Base-by-base conservation (phyloP, 2,329 filamentous ascomycete genomes). In the Claviceps paspali region DNA sequence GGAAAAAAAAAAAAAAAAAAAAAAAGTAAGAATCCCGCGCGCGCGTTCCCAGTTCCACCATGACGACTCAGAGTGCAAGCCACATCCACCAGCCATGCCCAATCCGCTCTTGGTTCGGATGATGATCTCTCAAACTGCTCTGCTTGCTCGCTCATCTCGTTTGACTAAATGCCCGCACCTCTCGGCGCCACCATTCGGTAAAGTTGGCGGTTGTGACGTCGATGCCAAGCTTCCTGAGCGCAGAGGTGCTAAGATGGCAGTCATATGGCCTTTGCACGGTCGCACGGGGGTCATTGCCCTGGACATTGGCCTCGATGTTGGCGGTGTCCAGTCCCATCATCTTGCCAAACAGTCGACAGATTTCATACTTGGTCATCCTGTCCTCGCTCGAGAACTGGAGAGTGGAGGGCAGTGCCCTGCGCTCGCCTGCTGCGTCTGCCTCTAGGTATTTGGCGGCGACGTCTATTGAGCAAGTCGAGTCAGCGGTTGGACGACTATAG, bases 331-430 rank as follows among this genome's bases (percentile, higher is more conserved):
- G 53, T 1, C 79, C 83, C 68, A 92, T 76, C 41, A 93, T 83
- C 41, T 85, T 76, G 4, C 76, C 80, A 51, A 94, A 78, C 8
- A 70, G 61, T 59, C 83, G 63, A 54, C 82, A 87, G 39, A 95
- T 93, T 55, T 88, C 77, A 56, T 87, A 92, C 62, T 94, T 94
- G 33, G 86, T 94, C 65, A 79, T 82, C 45, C 68, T 73, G 47
- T 93, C 82, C 57, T 94, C 84, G 32, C 83, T 85, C 3, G 80
- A 83, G 60, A 93, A 93, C 38, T 95, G 86, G 14, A 94, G 65
- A 30, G 86, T 71, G 21, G 53, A 62, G 0, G 86, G 86, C 28
- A 93, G 60, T 12, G 62, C 52, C 9, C 62, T 54, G 35, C 65
- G 60, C 27, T 70, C 62, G 32, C 63, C 49, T 7, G 63, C 57